These are phyloP conservation scores for Phaffomyces thermotolerans DNA, from an alignment of 805 yeast genomes.

Conservation along the genomic window DNA sequence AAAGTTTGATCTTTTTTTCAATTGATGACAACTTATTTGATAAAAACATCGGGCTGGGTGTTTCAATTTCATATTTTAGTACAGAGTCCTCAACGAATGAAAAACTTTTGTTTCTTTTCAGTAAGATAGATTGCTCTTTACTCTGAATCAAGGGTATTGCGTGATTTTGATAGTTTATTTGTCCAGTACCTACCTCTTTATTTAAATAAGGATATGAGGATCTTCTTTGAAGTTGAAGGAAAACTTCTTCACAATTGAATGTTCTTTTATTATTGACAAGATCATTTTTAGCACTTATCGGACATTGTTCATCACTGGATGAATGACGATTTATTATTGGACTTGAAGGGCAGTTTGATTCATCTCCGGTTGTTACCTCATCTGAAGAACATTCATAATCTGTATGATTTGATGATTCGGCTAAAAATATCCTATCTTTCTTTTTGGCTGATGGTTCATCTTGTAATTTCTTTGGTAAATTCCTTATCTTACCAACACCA, in stretches of 20 bases:
- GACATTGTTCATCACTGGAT: background rate
- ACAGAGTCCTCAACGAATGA: constrained; percentile 24
- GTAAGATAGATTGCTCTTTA: constrained; percentile 6
- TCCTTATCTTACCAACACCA: constrained; percentile 16
- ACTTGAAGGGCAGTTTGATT: background rate
- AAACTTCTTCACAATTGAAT: constrained; percentile 9
- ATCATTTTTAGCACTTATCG: background rate
- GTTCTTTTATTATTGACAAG: background rate
- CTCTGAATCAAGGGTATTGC: constrained; percentile 22
- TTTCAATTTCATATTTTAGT: constrained; percentile 7
- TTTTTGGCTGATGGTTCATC: constrained; percentile 11
- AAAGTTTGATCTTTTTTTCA: constrained; percentile 1
- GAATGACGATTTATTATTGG: background rate
- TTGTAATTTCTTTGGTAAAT: constrained; percentile 19
- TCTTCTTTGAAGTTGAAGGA: constrained; percentile 28
- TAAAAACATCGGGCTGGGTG: constrained; percentile 9
- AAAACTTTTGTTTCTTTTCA: constrained; percentile 32
- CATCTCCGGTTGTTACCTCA: background rate
- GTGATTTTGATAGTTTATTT: constrained; percentile 3
- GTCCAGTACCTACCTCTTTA: constrained; percentile 24
- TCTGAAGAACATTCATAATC: constrained; percentile 1
- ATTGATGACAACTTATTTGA: constrained; percentile 9
- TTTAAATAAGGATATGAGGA: constrained; percentile 32
- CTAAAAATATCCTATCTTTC: background rate
- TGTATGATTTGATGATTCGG: background rate